Base-by-base conservation (phyloP, 179 eudicot genomes). In the Spergularia azorica region DNA sequence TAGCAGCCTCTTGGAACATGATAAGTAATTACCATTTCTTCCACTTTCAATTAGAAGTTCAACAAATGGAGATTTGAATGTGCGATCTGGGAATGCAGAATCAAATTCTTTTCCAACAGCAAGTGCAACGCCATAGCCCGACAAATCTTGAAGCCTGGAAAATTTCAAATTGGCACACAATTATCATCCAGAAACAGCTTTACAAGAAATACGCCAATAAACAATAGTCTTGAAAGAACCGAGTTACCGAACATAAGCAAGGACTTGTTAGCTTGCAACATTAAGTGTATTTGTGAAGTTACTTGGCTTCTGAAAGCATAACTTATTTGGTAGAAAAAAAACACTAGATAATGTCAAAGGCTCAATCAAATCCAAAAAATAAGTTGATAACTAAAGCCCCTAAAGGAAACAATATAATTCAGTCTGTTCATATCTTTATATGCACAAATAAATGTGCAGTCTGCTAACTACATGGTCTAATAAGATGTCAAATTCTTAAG, bases 61-160 rank as follows among this genome's bases (percentile, higher is more conserved):
- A 70, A 89, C 83, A 75, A 94, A 74, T 11, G 98, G 95, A 80
- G 93, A 88, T 10, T 26, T 41, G 78, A 91, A 93, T 54, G 86
- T 84, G 64, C 91, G 97, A 76, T 86, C 98, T 73, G 90, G 60
- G 81, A 93, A 95, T 63, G 95, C 89, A 77, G 65, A 38, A 59
- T 80, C 74, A 67, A 90, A 88, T 79, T 82, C 86, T 67, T 89
- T 82, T 46, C 81, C 82, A 66, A 83, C 89, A 63, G 98, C 97
- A 77, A 88, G 81, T 61, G 89, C 96, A 71, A 95, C 98, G 20
- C 95, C 98, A 79, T 93, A 95, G 70, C 98, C 98, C 74, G 92
- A 82, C 70, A 95, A 83, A 73, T 95, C 98, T 82, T 89, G 93
- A 83, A 94, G 96, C 92, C 98, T 92, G 84, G 59, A 69, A 77